Evolutionary conservation across 2,329 filamentous ascomycete genomes (phyloP), one percentile per base, ranked within the genome.

Genomic region (Cordyceps cicadae): DNA sequence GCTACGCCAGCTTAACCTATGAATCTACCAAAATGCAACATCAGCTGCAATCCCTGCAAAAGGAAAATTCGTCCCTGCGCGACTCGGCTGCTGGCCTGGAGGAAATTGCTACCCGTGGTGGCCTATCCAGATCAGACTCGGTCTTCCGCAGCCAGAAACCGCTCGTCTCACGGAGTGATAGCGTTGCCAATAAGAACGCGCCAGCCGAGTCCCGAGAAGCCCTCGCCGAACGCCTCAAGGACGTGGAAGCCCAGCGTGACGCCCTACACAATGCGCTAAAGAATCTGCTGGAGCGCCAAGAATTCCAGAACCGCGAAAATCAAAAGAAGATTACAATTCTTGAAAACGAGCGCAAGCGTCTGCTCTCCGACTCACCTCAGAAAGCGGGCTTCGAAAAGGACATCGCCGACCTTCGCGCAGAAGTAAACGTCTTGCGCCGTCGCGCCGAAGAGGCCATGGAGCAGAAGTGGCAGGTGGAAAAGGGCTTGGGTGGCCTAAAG

Each of bases 401-500:
- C 69, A 89, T 97, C 7, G 80, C 82, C 2, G 87, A 82, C 63
- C 79, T 97, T 49, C 87, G 92, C 62, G 86, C 88, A 26, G 94
- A 99, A 71, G 89, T 99, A 64, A 90, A 89, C 56, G 83, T 88
- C 17, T 81, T 99, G 61, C 87, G 94, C 49, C 87, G 87, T 63
- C 86, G 94, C 59, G 93, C 93, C 34, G 93, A 99, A 68, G 93
- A 97, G 65, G 93, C 93, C 17, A 82, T 97, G 15, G 91, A 96
- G 70, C 90, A 96, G 69, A 97, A 97, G 74, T 97, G 90, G 87
- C 89, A 95, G 70, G 93, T 92, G 63, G 93, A 97, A 75, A 95
- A 95, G 75, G 91, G 91, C 19, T 78, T 97, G 2, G 83, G 85
- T 57, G 91, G 92, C 60, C 77, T 97, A 61, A 96, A 96, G 77